Conservation (phyloP, 139 green algal genomes). For the Zygnema cylindricum region DNA sequence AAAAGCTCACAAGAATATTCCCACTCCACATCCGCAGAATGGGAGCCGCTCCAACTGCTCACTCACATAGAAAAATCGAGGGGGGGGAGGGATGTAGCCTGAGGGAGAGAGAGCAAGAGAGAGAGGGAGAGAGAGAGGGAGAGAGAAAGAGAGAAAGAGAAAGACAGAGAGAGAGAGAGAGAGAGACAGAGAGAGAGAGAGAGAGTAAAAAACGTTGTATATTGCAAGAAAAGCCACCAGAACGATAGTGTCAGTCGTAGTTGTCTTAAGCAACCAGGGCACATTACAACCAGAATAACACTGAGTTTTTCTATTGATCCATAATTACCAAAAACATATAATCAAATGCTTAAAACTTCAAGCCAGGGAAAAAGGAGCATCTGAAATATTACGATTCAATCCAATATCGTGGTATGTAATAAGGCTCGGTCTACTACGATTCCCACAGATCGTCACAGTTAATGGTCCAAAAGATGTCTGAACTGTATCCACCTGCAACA, state of each 20-base stretch:
- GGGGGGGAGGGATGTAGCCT: background rate
- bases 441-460: slow-evolving; percentile 39
- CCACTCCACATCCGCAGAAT: background rate
- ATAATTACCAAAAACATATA: no score
- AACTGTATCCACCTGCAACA: slow-evolving; percentile 26
- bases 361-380: no score
- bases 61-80: background rate
- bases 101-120: background rate
- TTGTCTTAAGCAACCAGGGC: no score
- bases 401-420: slow-evolving; percentile 44
- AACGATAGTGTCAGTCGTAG: no score
- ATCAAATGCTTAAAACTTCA: no score
- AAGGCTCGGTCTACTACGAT: background rate
- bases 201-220: no score
- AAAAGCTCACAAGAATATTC: background rate
- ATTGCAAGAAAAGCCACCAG: no score
- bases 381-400: slow-evolving; percentile 24
- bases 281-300: no score
- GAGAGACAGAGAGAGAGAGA: background rate
- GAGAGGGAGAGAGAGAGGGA: background rate
- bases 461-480: slow-evolving; percentile 25
- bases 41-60: slow-evolving; percentile 10
- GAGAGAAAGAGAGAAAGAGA: slow-evolving; percentile 2
- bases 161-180: background rate
- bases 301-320: no score